Percentiles rank a stretch among this genome's conserved stretches.
Evolutionary conservation across 345 rosid genomes (phyloP).

Genomic region (Salix suchowensis): DNA sequence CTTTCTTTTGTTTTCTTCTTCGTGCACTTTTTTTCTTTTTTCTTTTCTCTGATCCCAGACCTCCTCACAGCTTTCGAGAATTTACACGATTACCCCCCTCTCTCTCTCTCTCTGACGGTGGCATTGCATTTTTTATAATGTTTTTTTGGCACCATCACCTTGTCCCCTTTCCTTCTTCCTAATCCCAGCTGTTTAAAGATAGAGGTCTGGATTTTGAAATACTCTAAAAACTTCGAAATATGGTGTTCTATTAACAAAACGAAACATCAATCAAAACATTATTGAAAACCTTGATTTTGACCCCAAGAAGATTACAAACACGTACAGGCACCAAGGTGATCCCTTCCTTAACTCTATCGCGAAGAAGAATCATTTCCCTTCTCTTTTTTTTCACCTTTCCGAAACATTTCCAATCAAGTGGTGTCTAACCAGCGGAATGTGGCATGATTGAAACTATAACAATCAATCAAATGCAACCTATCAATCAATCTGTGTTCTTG

Average conservation of each 20-base stretch:
- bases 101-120: not conserved
- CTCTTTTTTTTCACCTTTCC: not conserved
- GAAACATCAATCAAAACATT: no score
- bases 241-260: rapidly evolving
- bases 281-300: no score
- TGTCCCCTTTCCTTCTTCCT: not conserved
- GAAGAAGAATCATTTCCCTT: constrained; percentile 4
- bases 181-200: not conserved
- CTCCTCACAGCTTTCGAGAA: not conserved
- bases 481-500: not conserved
- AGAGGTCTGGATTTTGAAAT: not conserved
- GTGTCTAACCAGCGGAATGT: not conserved
- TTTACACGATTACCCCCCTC: not conserved
- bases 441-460: not conserved
- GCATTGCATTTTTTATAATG: not conserved
- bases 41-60: not conserved
- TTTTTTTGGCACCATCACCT: not conserved
- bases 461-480: not conserved
- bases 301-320: not conserved
- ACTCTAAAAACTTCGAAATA: no score
- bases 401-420: not conserved
- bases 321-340: not conserved
- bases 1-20: constrained; percentile 15
- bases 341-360: no score
- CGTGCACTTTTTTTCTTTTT: not conserved